These are phyloP conservation scores for Durio zibethinus DNA, from an alignment of 345 rosid species.

Conservation along the genomic window DNA sequence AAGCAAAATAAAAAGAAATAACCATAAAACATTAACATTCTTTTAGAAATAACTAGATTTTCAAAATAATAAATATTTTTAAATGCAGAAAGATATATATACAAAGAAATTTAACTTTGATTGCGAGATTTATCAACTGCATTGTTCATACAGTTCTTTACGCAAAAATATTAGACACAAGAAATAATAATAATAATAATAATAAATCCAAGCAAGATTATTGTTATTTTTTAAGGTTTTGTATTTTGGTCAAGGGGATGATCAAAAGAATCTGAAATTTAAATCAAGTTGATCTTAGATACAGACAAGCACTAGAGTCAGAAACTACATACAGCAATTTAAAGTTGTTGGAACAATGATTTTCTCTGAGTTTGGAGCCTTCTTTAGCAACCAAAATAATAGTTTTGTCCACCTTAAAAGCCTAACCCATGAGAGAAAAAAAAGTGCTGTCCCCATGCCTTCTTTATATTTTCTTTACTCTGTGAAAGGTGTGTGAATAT, in stretches of 20 bases:
- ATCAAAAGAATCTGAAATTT: neutral
- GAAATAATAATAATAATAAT: too few relatives aligned
- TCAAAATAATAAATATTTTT: neutral
- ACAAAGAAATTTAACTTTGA: too few relatives aligned
- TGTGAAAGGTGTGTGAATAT: slow-evolving; percentile 24
- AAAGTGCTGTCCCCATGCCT: neutral
- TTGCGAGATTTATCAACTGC: too few relatives aligned
- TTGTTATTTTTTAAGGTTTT: neutral
- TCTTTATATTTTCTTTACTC: slow-evolving; percentile 1
- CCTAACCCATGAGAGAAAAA: slow-evolving; percentile 16
- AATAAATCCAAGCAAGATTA: neutral
- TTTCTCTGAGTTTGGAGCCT: slow-evolving; percentile 17
- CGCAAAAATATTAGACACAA: too few relatives aligned
- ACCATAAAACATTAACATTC: too few relatives aligned
- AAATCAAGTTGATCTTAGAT: neutral
- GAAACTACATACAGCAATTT: neutral
- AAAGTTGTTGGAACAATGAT: slow-evolving; percentile 17
- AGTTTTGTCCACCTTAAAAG: slow-evolving; percentile 23
- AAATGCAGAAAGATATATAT: neutral
- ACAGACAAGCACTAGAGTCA: slow-evolving; percentile 11
- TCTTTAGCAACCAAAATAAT: slow-evolving; percentile 25
- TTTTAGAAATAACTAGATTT: neutral
- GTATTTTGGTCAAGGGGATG: neutral
- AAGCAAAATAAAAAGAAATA: neutral
- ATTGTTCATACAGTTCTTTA: too few relatives aligned